Conservation (phyloP, 768 basidiomycete species). For the Myochromella boudieri region DNA sequence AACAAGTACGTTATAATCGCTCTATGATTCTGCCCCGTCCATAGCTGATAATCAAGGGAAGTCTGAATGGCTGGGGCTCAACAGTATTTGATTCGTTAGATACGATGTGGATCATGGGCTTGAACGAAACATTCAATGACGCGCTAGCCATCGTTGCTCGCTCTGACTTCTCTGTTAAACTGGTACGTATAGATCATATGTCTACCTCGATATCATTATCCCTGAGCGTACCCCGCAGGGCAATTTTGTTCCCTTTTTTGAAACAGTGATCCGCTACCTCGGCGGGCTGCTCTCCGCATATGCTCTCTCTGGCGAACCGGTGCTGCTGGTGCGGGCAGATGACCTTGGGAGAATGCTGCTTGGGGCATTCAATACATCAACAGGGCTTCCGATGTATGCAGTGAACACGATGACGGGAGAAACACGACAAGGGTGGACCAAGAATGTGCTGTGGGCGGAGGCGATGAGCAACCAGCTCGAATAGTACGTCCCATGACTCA, state of each 20-base stretch:
- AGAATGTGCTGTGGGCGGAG: constrained; percentile 38
- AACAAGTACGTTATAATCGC: constrained; percentile 49
- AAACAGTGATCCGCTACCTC: constrained; percentile 82
- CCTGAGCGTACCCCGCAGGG: constrained; percentile 17
- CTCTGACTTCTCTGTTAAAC: constrained; percentile 41
- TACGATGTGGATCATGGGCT: constrained; percentile 79
- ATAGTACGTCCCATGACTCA: constrained; percentile 32
- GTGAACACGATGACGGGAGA: constrained; percentile 60
- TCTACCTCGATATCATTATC: no score
- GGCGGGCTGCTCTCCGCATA: constrained; percentile 83
- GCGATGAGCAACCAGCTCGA: constrained; percentile 65
- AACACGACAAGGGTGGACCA: constrained; percentile 31
- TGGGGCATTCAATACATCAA: constrained; percentile 67
- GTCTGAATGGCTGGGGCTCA: constrained; percentile 76
- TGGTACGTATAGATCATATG: no score
- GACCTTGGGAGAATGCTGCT: constrained; percentile 71
- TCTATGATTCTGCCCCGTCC: background rate
- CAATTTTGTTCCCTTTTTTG: constrained; percentile 58
- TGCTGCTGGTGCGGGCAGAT: constrained; percentile 66
- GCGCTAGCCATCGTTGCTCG: constrained; percentile 53
- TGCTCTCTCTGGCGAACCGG: constrained; percentile 63
- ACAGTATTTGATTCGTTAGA: constrained; percentile 79
- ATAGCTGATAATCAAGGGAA: constrained; percentile 22
- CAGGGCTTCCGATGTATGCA: constrained; percentile 67
- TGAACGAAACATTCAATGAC: constrained; percentile 61